These are phyloP conservation scores for Leishmania major DNA, from an alignment of 208 protist species.

Conservation along the genomic window DNA sequence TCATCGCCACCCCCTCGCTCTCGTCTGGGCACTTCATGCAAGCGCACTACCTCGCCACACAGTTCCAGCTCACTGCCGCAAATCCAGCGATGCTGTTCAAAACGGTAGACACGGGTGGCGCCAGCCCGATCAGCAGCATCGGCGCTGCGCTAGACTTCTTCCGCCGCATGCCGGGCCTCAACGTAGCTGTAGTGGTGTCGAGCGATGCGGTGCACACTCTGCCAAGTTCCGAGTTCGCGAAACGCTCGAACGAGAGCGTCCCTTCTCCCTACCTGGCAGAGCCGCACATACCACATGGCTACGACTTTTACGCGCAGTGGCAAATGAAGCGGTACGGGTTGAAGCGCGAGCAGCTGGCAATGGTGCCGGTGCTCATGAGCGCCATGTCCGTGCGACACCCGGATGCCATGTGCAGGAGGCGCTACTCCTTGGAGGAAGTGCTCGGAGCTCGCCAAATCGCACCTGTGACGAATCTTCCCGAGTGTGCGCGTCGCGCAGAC, in stretches of 20 bases:
- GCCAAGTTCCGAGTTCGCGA: constrained; percentile 40
- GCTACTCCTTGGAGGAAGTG: constrained; percentile 51
- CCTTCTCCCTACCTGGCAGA: constrained; percentile 39
- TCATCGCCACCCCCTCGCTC: constrained; percentile 84
- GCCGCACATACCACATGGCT: constrained; percentile 69
- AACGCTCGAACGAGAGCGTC: constrained; percentile 45
- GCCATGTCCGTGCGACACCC: constrained; percentile 61
- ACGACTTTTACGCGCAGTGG: constrained; percentile 77
- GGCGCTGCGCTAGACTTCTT: constrained; percentile 55
- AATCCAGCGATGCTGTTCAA: constrained; percentile 54
- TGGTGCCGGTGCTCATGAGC: constrained; percentile 79
- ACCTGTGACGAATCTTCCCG: constrained; percentile 51
- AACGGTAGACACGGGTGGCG: constrained; percentile 75
- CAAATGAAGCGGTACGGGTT: constrained; percentile 69
- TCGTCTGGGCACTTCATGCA: constrained; percentile 76
- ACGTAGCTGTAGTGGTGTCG: constrained; percentile 61
- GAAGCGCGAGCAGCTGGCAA: constrained; percentile 73
- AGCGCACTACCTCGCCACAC: constrained; percentile 69
- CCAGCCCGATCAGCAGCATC: constrained; percentile 65
- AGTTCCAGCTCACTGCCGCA: constrained; percentile 32
- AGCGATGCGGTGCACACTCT: constrained; percentile 63
- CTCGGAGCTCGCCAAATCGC: constrained; percentile 48
- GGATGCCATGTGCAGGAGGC: constrained; percentile 58
- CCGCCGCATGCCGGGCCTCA: constrained; percentile 25
- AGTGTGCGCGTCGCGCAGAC: constrained; percentile 78